Evolutionary conservation across 345 rosid species (phyloP).

Genomic region (Psidium guajava): DNA sequence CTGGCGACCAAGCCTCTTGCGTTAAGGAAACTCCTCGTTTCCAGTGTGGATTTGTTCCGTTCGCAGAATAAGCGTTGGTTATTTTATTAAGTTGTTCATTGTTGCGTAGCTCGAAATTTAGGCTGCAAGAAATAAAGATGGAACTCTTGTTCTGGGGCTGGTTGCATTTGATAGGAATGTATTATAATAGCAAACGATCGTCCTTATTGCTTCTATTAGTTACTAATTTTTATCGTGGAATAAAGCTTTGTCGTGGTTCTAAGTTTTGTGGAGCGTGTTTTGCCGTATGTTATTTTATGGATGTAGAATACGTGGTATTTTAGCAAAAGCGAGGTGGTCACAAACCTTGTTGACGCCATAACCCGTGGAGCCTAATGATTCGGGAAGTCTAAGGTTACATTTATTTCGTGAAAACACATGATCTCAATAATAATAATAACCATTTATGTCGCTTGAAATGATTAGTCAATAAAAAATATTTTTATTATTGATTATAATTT

Average conservation of each 20-base stretch:
- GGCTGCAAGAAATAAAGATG: background rate
- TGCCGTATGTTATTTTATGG: background rate
- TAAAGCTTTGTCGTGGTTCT: background rate
- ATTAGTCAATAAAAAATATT: background rate
- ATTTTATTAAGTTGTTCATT: background rate
- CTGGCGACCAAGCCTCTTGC: background rate
- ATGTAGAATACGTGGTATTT: background rate
- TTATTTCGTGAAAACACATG: background rate
- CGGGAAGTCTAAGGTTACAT: accelerated
- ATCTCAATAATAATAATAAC: background rate
- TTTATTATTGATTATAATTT: too few relatives aligned
- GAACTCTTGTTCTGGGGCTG: background rate
- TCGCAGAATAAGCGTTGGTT: background rate
- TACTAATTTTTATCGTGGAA: background rate
- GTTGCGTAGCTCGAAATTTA: background rate
- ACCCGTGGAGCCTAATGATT: background rate
- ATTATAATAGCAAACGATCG: background rate
- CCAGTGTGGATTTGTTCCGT: background rate
- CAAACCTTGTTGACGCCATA: background rate
- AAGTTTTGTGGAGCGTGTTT: background rate
- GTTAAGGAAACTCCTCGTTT: background rate
- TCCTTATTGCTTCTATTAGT: background rate
- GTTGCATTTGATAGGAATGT: background rate
- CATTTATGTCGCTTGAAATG: accelerated
- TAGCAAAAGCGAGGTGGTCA: background rate